Evolutionary conservation across 2,329 filamentous ascomycete species (phyloP), one percentile per base, ranked within the genome.

Genomic region (Keithomyces neogunnii): DNA sequence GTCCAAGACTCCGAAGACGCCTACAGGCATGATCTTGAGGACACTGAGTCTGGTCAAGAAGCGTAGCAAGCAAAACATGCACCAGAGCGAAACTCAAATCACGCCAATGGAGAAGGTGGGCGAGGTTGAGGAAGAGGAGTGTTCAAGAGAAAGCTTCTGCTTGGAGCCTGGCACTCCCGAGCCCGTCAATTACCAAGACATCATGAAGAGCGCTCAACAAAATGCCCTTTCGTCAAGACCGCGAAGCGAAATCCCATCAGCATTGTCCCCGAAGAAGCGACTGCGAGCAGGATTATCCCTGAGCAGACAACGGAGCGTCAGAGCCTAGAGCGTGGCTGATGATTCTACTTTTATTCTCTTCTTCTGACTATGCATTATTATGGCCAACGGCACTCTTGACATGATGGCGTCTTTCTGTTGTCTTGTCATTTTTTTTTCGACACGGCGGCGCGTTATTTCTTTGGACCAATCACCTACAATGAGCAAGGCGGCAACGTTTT

Each of bases 31-130:
- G 51, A 71, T 81, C 55, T 77, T 74, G 60, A 73, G 76, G 58
- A 78, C 77, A 3, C 65, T 82, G 43, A 80, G 72, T 57, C 66
- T 82, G 32, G 74, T 74, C 47, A 72, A 73, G 60, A 80, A 79
- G 71, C 72, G 75, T 56, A 82, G 78, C 67, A 71, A 71, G 50
- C 74, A 75, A 6, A 67, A 69, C 29, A 67, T 82, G 55, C 70
- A 66, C 56, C 56, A 63, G 10, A 62, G 66, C 44, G 67, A 67
- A 33, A 60, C 61, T n/a, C 59, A 60, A 38, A 66, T 68, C 6
- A 63, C 62, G 19, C 53, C 59, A 45, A 66, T 67, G 61, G 66
- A 66, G 51, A 65, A 70, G 52, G 62, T 67, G 35, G 63, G 62
- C 32, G 67, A 69, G 48, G 63, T 65, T 30, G 55, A 61, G 36